Conservation (phyloP, 129 eudicot genomes). For the Escallonia rubra region DNA sequence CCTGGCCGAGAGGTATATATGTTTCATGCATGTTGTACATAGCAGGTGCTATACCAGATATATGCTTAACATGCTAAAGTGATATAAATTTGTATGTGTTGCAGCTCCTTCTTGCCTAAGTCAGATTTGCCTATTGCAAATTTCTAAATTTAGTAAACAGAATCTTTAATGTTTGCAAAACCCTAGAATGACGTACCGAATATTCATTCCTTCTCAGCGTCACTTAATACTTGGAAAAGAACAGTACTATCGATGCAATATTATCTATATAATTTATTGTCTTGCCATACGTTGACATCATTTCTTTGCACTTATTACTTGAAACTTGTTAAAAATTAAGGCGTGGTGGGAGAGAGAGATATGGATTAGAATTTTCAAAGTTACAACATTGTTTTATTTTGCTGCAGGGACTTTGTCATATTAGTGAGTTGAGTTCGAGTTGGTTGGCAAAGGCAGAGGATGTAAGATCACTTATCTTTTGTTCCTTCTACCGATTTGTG, state of each 20-base stretch:
- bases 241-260: too few relatives aligned
- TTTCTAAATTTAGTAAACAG: too few relatives aligned
- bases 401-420: constrained; percentile 94
- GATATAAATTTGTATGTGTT: not conserved
- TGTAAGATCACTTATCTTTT: constrained; percentile 39
- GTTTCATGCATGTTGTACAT: not conserved
- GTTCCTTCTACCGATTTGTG: constrained; percentile 4
- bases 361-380: not conserved
- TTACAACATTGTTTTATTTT: not conserved
- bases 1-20: constrained; percentile 89
- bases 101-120: not conserved
- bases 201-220: too few relatives aligned
- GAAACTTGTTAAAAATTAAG: too few relatives aligned
- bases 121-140: not conserved
- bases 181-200: too few relatives aligned
- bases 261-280: too few relatives aligned
- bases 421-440: constrained; percentile 84
- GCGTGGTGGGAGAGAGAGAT: not conserved
- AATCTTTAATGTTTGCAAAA: too few relatives aligned
- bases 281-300: too few relatives aligned
- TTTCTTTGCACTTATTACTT: too few relatives aligned
- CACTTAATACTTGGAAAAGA: too few relatives aligned
- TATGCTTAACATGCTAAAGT: not conserved
- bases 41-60: not conserved
- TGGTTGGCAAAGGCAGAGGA: constrained; percentile 91